Evolutionary conservation across 208 protist species (phyloP).

Genomic region (Blechomonas ayalai): DNA sequence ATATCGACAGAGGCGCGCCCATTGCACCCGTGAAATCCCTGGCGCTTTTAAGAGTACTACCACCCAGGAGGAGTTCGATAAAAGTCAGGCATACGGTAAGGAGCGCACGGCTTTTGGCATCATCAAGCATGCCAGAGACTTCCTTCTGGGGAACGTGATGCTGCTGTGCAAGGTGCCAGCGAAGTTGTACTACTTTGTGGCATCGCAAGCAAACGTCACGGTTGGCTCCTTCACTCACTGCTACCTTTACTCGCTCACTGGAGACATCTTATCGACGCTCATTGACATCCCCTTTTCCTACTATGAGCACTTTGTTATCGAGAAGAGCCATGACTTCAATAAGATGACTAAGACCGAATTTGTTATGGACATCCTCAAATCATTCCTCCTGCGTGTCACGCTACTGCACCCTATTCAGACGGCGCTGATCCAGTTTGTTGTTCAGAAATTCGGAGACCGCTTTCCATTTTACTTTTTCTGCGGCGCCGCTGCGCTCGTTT

Average conservation of each 20-base stretch:
- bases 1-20: slow-evolving; percentile 29
- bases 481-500: slow-evolving; percentile 19
- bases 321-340: slow-evolving; percentile 85
- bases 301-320: slow-evolving; percentile 79
- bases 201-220: slow-evolving; percentile 8
- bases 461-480: slow-evolving; percentile 79
- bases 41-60: slow-evolving; percentile 18
- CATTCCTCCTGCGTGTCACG: slow-evolving; percentile 33
- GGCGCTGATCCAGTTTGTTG: slow-evolving; percentile 48
- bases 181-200: slow-evolving; percentile 26
- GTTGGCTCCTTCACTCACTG: slow-evolving; percentile 53
- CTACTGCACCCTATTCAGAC: slow-evolving; percentile 39
- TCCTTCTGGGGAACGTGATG: slow-evolving; percentile 18
- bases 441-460: slow-evolving; percentile 54
- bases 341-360: slow-evolving; percentile 69
- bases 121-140: slow-evolving; percentile 18
- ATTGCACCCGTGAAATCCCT: slow-evolving; percentile 8
- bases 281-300: slow-evolving; percentile 57
- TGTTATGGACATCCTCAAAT: slow-evolving; percentile 55
- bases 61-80: slow-evolving; percentile 30
- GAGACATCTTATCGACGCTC: slow-evolving; percentile 28
- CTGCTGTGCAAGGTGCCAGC: slow-evolving; percentile 30
- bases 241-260: slow-evolving; percentile 21
- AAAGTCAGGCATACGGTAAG: slow-evolving; percentile 31
- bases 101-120: slow-evolving; percentile 25